phyloP scores from a whole-genome alignment of 2,329 filamentous ascomycete genomes.

The Penicillium oxalicum region DNA sequence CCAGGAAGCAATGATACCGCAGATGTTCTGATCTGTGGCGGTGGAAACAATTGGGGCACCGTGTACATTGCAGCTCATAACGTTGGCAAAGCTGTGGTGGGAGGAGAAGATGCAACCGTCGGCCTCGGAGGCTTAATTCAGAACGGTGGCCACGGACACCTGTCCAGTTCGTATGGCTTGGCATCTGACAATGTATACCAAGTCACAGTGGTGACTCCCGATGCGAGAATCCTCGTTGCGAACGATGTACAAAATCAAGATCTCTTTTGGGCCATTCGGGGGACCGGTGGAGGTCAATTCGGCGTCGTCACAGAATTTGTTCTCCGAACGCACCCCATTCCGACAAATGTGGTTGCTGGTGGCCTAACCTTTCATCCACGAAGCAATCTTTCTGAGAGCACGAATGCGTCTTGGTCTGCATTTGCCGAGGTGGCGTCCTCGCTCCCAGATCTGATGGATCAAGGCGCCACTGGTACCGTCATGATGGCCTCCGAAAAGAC shows the following conservation, averaged over 20 bases:
- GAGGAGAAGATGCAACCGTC: constrained; percentile 50
- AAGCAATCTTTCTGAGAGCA: constrained; percentile 9
- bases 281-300: constrained; percentile 36
- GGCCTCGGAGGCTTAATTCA: constrained; percentile 36
- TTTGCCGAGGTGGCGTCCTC: constrained; percentile 24
- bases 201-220: constrained; percentile 16
- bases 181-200: constrained; percentile 24
- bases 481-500: constrained; percentile 18
- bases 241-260: constrained; percentile 38
- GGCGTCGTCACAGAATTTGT: constrained; percentile 19
- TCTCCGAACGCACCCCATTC: constrained; percentile 11
- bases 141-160: constrained; percentile 25
- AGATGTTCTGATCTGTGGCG: constrained; percentile 13
- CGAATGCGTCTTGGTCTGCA: constrained; percentile 29
- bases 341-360: constrained; percentile 13
- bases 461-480: constrained; percentile 22
- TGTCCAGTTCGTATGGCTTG: constrained; percentile 21
- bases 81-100: constrained; percentile 36
- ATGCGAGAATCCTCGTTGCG: constrained; percentile 32
- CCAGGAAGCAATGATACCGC: constrained; percentile 8
- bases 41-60: constrained; percentile 16
- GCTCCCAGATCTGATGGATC: constrained; percentile 28
- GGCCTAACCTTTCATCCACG: constrained; percentile 7
- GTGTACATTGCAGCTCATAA: constrained; percentile 16
- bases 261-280: constrained; percentile 48